Conservation (phyloP, 163 green algal species). For the Scenedesmus sp. region DNA sequence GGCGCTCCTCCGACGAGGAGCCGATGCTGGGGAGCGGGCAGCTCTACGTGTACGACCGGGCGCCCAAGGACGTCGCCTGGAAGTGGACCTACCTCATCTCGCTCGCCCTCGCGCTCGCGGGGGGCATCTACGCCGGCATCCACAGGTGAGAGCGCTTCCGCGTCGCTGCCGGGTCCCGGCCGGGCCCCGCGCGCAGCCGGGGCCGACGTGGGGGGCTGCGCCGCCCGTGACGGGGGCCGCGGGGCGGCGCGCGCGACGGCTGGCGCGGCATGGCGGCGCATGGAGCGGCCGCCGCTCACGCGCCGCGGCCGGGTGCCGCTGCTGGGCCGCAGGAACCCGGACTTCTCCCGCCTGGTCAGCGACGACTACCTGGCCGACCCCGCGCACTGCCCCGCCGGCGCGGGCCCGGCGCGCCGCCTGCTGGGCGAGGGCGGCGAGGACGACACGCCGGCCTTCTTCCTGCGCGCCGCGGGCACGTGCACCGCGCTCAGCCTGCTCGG, state of each 20-base stretch:
- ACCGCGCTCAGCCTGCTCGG: neutral
- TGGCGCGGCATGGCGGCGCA: neutral
- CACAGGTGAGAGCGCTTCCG: conserved; percentile 34
- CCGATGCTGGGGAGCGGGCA: conserved; percentile 13
- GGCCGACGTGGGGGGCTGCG: neutral
- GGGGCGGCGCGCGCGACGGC: no score
- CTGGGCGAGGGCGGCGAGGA: conserved; percentile 15
- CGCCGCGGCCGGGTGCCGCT: neutral
- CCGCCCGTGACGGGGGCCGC: no score
- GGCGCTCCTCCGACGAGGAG: neutral
- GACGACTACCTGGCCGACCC: conserved; percentile 37
- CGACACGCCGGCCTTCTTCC: conserved; percentile 29
- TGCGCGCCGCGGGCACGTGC: conserved; percentile 19
- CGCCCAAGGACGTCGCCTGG: conserved; percentile 17
- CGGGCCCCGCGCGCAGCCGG: neutral
- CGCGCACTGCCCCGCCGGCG: conserved; percentile 9
- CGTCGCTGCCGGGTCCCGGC: neutral
- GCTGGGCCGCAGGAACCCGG: conserved; percentile 25
- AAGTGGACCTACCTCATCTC: conserved; percentile 19
- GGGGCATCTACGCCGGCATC: conserved; percentile 24
- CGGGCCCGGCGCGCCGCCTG: conserved; percentile 6
- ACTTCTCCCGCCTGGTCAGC: conserved; percentile 27
- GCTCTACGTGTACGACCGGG: conserved; percentile 13
- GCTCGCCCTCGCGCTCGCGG: neutral
- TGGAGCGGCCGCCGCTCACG: neutral